These are phyloP conservation scores for Talaromyces ruber DNA, from an alignment of 495 filamentous ascomycete genomes.

Conservation along the genomic window DNA sequence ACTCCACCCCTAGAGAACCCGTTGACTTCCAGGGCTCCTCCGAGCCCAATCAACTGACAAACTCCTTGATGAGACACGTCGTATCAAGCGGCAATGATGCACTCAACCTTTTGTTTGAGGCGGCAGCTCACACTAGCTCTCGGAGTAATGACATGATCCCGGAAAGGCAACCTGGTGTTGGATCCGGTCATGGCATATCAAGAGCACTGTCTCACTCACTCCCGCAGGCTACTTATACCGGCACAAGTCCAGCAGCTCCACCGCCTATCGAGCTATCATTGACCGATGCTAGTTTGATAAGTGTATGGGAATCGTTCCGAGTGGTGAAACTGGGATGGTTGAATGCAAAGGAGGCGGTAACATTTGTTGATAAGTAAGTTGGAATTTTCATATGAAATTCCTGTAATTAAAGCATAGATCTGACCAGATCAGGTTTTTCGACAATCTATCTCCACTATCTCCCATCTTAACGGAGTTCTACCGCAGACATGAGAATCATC, in stretches of 20 bases:
- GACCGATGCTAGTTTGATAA: conserved; percentile 24
- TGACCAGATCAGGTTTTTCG: conserved; percentile 41
- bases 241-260: conserved; percentile 6
- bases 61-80: conserved; percentile 40
- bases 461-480: conserved; percentile 45
- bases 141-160: conserved; percentile 6
- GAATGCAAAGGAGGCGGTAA: conserved; percentile 40
- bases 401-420: neutral
- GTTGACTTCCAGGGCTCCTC: conserved; percentile 1
- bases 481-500: conserved; percentile 35
- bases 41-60: conserved; percentile 17
- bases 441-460: conserved; percentile 43
- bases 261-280: conserved; percentile 24
- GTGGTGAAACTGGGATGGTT: conserved; percentile 49
- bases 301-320: conserved; percentile 40
- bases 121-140: conserved; percentile 27
- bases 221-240: conserved; percentile 1
- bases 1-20: neutral
- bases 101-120: conserved; percentile 45
- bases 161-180: neutral
- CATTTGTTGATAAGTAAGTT: conserved; percentile 45
- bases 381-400: neutral
- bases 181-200: neutral
- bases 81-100: conserved; percentile 45
- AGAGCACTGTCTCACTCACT: neutral